Base-by-base conservation (phyloP, 306 rosid species). In the Vigna radiata region DNA sequence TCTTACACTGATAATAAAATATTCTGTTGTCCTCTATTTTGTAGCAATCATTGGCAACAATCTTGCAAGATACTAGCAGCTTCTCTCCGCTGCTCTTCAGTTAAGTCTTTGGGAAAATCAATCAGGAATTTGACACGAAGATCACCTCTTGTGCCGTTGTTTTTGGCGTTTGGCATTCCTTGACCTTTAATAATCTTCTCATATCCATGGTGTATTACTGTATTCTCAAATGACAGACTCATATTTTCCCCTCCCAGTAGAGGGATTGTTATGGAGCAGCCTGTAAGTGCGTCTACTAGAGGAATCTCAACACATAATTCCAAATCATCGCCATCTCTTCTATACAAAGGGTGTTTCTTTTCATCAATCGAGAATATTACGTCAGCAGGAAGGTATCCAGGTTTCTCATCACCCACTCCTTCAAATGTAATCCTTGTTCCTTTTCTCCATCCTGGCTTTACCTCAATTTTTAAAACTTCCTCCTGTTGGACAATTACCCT, bases 351-450 rank as follows among this genome's bases (percentile, higher is more conserved):
- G 70, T 95, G 98, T 39, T 70, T 59, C 78, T 83, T 84, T 75
- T 95, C 98, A 44, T 90, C 96, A 72, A 95, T 88, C 9, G 37
- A 77, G 77, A 95, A 88, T 61, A 82, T 83, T 81, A 95, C 77
- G 41, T 95, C 97, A 3, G 97, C 91, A 0, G 97, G 98, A n/a
- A 92, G 89, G 76, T 74, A 90, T 47, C 97, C 97, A 8, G 96
- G 99, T 85, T 92, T 88, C 89, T 92, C 97, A 62, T 92, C 92
- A 3, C 99, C 99, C 25, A 89, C 91, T 59, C 91, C 97, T 75
- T 92, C 96, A 54, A 95, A 95, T 72, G 89, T 86, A 16, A 95
- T 86, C 87, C 77, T 92, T 25, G 97, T 95, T 79, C 97, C 96
- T 82, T 83, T 88, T 84, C 78, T 92, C 97, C 97, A 95, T 75